Conservation (phyloP, 1,284 basidiomycete species). For the Blastosporella zonata region DNA sequence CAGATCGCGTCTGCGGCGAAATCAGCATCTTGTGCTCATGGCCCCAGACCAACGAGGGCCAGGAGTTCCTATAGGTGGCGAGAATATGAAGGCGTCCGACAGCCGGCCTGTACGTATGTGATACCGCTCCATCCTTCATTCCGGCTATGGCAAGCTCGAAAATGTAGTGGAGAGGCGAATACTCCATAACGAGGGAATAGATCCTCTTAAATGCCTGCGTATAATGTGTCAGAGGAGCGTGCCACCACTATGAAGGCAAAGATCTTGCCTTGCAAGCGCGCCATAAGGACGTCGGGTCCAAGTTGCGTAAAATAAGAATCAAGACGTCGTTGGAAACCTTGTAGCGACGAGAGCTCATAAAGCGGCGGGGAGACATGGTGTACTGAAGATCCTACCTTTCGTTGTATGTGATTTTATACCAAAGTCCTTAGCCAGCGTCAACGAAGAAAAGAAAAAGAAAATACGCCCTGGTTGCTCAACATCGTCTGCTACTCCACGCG, state of each 20-base stretch:
- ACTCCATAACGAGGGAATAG: conserved; percentile 40
- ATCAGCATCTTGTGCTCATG: conserved; percentile 46
- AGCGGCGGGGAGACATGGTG: conserved; percentile 42
- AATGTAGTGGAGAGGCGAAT: conserved; percentile 49
- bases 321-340: conserved; percentile 53
- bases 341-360: conserved; percentile 40
- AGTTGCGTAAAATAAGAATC: conserved; percentile 47
- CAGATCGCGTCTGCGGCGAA: conserved; percentile 40
- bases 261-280: conserved; percentile 45
- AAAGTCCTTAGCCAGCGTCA: conserved; percentile 25
- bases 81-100: conserved; percentile 46
- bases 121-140: conserved; percentile 50
- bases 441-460: conserved; percentile 38
- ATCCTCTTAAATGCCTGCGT: conserved; percentile 47
- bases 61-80: conserved; percentile 46
- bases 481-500: conserved; percentile 35
- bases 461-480: conserved; percentile 34
- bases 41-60: conserved; percentile 49
- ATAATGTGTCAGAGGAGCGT: neutral
- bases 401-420: conserved; percentile 45
- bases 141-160: conserved; percentile 53
- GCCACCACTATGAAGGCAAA: neutral
- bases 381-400: conserved; percentile 25
- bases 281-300: conserved; percentile 52
- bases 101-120: conserved; percentile 34